phyloP scores from a whole-genome alignment of 371 early-diverging fungal genomes.

The Parasitella parasitica region DNA sequence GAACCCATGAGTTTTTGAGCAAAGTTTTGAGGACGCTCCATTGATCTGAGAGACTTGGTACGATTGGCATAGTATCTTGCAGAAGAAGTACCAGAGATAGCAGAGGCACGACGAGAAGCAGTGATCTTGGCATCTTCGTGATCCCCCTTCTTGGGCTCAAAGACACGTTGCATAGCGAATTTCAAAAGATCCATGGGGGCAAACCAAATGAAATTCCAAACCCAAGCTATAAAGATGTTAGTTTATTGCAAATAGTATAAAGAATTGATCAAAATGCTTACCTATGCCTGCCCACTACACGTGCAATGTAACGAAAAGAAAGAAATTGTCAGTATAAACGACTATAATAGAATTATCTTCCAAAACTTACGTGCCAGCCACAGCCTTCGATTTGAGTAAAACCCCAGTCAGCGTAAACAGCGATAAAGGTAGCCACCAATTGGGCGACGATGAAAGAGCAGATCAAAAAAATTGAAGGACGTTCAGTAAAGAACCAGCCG shows the following conservation, averaged over 20 bases:
- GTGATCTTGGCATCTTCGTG: constrained; percentile 7
- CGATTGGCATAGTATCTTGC: constrained; percentile 39
- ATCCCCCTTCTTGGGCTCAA: constrained; percentile 35
- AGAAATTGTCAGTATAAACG: no score
- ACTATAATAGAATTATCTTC: no score
- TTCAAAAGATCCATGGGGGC: constrained; percentile 69
- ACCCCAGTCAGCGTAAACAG: constrained; percentile 63
- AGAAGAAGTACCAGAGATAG: constrained; percentile 26
- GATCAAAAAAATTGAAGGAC: constrained; percentile 48
- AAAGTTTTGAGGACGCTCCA: constrained; percentile 36
- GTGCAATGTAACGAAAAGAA: no score
- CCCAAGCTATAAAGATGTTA: constrained; percentile 71
- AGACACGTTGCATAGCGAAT: constrained; percentile 62
- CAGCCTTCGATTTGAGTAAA: constrained; percentile 55
- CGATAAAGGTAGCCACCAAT: constrained; percentile 55
- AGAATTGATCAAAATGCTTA: no score
- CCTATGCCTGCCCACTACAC: no score
- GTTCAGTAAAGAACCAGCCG: constrained; percentile 53
- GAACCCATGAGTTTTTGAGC: constrained; percentile 24
- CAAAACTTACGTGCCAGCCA: no score
- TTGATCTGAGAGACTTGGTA: constrained; percentile 21
- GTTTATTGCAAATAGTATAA: no score
- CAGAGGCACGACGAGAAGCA: constrained; percentile 27
- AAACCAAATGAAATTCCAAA: constrained; percentile 77
- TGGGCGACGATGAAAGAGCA: constrained; percentile 56